These are phyloP conservation scores for Lentinula novae-zelandiae DNA, from an alignment of 1,284 basidiomycete genomes.

Conservation along the genomic window DNA sequence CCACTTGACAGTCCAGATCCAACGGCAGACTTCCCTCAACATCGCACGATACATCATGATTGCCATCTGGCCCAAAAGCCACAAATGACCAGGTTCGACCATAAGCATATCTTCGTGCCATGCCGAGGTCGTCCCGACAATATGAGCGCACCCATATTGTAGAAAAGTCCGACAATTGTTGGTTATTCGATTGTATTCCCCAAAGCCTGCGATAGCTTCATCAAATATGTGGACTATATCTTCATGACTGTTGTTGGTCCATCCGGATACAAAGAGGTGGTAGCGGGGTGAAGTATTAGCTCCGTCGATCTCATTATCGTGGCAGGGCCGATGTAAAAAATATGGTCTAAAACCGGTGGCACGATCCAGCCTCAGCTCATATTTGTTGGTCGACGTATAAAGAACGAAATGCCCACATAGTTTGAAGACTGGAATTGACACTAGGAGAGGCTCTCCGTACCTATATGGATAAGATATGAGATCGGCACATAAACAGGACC, in stretches of 20 bases:
- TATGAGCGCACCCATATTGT: not conserved
- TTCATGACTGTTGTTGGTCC: not conserved
- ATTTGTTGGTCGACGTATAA: not conserved
- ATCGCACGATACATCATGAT: not conserved
- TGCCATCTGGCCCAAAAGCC: not conserved
- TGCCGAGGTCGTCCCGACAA: not conserved
- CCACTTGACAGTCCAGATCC: not conserved
- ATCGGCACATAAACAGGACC: not conserved
- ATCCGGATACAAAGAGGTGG: not conserved
- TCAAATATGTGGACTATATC: not conserved
- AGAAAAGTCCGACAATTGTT: conserved; percentile 1
- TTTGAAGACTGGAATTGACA: not conserved
- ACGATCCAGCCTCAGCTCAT: not conserved
- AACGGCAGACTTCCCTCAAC: not conserved
- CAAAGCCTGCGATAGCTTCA: not conserved
- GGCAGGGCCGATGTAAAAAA: not conserved
- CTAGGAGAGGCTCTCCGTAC: not conserved
- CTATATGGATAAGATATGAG: not conserved
- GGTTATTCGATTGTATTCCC: not conserved
- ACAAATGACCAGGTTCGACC: not conserved
- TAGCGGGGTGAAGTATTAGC: not conserved
- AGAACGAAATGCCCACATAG: not conserved
- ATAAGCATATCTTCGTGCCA: conserved; percentile 2
- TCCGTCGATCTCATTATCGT: not conserved
- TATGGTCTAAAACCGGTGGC: not conserved